Evolutionary conservation across 176 grass and related monocot species (phyloP).

Genomic region (Rhynchospora breviuscula): DNA sequence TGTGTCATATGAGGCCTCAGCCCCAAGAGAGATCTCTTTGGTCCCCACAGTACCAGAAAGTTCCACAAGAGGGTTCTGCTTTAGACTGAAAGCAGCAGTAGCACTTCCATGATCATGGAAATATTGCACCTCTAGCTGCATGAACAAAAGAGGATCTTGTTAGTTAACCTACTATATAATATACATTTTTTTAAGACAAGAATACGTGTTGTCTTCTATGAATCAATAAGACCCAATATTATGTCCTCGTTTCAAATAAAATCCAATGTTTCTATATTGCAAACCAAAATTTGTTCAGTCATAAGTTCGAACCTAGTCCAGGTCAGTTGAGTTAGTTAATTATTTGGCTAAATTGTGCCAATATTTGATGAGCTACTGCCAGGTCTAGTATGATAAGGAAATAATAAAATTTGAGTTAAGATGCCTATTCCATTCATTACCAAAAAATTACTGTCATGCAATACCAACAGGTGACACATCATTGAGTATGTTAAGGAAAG

Average conservation of each 20-base stretch:
- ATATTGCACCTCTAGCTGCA: conserved; percentile 83
- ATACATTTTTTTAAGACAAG: neutral
- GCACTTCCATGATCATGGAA: conserved; percentile 72
- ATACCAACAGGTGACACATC: neutral
- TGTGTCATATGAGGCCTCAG: conserved; percentile 80
- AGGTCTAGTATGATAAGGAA: too few relatives aligned
- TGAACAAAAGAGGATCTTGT: conserved; percentile 20
- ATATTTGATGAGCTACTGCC: neutral
- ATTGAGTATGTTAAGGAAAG: neutral
- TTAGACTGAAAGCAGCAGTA: conserved; percentile 52
- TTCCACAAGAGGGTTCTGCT: conserved; percentile 71
- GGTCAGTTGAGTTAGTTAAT: neutral
- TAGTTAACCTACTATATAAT: neutral
- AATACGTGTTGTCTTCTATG: neutral
- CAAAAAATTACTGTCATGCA: neutral
- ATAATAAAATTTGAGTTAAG: too few relatives aligned
- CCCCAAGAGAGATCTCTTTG: conserved; percentile 58
- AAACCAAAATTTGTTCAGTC: too few relatives aligned
- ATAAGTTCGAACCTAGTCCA: neutral
- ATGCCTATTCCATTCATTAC: neutral
- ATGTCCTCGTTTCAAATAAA: too few relatives aligned
- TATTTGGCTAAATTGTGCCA: neutral
- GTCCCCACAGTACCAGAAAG: conserved; percentile 65
- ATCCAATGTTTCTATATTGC: too few relatives aligned
- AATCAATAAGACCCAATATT: too few relatives aligned